phyloP scores from a whole-genome alignment of 2,329 filamentous ascomycete genomes.

The Aspergillus piperis region DNA sequence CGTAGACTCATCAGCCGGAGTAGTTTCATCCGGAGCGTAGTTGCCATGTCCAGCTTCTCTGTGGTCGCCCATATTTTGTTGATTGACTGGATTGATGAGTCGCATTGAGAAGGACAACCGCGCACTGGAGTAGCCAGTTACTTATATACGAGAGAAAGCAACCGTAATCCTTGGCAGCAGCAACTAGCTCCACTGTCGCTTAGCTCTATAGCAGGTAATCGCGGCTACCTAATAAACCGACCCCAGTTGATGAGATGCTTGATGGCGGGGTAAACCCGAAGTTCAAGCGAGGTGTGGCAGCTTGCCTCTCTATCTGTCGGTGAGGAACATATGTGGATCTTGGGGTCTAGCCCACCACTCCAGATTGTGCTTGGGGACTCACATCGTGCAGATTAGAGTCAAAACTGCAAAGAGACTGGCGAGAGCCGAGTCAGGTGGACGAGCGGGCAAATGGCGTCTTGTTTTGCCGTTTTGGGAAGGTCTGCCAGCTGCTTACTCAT shows the following conservation, averaged over 20 bases:
- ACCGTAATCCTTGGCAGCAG: neutral
- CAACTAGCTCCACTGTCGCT: neutral
- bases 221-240: neutral
- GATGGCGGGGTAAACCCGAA: slow-evolving; percentile 4
- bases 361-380: neutral
- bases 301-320: neutral
- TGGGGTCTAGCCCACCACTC: neutral
- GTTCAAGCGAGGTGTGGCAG: neutral
- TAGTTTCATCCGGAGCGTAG: slow-evolving; percentile 2
- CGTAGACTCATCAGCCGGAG: slow-evolving; percentile 1
- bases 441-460: neutral
- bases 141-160: neutral
- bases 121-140: neutral
- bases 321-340: neutral
- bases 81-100: neutral
- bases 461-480: neutral
- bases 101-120: neutral
- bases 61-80: neutral
- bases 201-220: neutral
- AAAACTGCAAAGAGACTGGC: neutral
- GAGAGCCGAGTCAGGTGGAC: neutral
- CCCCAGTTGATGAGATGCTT: neutral
- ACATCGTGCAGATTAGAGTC: neutral
- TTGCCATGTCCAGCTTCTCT: slow-evolving; percentile 9
- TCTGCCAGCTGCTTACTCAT: neutral